Evolutionary conservation across 495 filamentous ascomycete genomes (phyloP).

Genomic region (Amniculicola lignicola): DNA sequence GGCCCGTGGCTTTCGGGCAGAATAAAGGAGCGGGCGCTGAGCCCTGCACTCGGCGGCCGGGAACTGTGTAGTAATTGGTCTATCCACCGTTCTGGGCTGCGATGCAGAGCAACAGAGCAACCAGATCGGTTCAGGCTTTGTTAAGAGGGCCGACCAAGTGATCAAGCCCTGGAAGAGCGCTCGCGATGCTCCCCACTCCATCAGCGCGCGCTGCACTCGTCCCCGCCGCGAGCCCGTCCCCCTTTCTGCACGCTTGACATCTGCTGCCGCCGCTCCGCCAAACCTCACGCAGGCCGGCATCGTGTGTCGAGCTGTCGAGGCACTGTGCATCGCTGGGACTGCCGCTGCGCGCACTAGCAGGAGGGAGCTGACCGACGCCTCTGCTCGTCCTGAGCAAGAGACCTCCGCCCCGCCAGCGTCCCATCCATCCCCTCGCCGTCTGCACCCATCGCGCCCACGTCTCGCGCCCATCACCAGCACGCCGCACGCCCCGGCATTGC

Average conservation of each 20-base stretch:
- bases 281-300: too few species aligned
- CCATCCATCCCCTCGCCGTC: conserved; percentile 1
- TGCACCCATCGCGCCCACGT: neutral
- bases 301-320: too few species aligned
- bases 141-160: conserved; percentile 8
- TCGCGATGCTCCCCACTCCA: neutral
- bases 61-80: conserved; percentile 6
- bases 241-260: neutral
- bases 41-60: conserved; percentile 7
- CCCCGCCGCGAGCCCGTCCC: neutral
- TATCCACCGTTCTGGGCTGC: neutral
- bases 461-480: neutral
- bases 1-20: neutral
- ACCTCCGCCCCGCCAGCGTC: neutral
- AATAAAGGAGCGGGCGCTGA: conserved; percentile 6
- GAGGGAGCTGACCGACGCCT: conserved; percentile 13
- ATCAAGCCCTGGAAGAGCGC: too few species aligned
- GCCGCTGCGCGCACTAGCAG: conserved; percentile 10
- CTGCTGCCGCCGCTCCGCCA: neutral
- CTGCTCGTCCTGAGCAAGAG: conserved; percentile 9
- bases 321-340: conserved; percentile 11
- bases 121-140: conserved; percentile 9
- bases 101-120: conserved; percentile 7
- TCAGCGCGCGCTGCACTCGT: neutral
- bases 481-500: neutral